Evolutionary conservation across 495 filamentous ascomycete species (phyloP), one percentile per base, ranked within the genome.

Genomic region (Hyaloscypha variabilis): DNA sequence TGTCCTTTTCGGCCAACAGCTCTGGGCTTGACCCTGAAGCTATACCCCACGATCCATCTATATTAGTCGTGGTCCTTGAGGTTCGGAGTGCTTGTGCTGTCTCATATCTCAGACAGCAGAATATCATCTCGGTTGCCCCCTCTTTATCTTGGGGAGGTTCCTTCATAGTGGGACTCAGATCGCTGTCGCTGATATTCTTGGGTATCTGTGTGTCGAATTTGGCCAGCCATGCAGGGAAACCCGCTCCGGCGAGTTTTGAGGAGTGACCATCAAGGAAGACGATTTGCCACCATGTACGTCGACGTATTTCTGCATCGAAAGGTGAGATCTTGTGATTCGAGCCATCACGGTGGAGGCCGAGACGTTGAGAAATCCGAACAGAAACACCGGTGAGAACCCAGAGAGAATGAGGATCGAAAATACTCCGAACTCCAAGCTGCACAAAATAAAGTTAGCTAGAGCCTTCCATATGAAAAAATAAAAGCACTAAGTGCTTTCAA

Each of bases 211-310:
- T 82, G 62, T 85, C 79, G 55, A 72, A 69, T 53, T 67, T 69
- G 10, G 51, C 28, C 29, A 69, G 58, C 69, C 69, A 72, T 29
- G 79, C 77, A 71, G 78, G 83, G 63, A 89, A 82, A 31, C 83
- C 84, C 19, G 88, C 85, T 28, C 90, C 90, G 54, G 88, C 85
- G 42, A 90, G 79, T 61, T 89, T 82, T 36, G 78, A 78, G 0
- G 83, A 76, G 24, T 81, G 75, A 14, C 76, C 77, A 62, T 91
- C 88, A 1, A 89, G 75, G 8, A 81, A 76, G 49, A 80, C 75
- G 2, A 89, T 75, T 60, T 87, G 83, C 83, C 83, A 89, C 83
- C 87, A 90, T 1, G 88, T 74, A 11, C 87, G 78, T 52, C 87
- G 74, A 6, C 88, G 76, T 75, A 86, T 81, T 68, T 91, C 85